These are phyloP conservation scores for Botrytis cinerea DNA, from an alignment of 2,329 filamentous ascomycete species.

Conservation along the genomic window DNA sequence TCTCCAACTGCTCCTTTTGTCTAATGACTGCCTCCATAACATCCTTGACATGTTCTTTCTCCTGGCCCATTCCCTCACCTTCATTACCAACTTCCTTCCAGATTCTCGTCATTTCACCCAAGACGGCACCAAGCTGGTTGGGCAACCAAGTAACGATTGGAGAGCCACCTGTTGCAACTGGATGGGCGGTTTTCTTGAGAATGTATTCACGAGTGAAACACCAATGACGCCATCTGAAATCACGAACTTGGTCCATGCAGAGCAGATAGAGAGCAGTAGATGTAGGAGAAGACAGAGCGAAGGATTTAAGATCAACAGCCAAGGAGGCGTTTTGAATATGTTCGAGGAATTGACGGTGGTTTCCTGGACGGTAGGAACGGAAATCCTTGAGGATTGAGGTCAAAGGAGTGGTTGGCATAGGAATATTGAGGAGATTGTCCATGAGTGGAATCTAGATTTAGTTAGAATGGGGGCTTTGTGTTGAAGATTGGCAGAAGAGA, in stretches of 20 bases:
- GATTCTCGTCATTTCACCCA: conserved; percentile 67
- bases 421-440: conserved; percentile 82
- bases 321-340: conserved; percentile 60
- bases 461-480: not conserved
- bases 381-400: conserved; percentile 89
- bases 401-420: conserved; percentile 86
- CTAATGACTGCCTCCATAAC: conserved; percentile 67
- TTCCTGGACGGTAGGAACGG: conserved; percentile 82
- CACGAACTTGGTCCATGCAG: conserved; percentile 72
- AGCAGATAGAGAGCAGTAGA: conserved; percentile 64
- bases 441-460: conserved; percentile 69
- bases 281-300: conserved; percentile 55
- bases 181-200: conserved; percentile 73
- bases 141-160: conserved; percentile 84
- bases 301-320: conserved; percentile 58
- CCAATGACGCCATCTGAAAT: conserved; percentile 84
- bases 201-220: conserved; percentile 85
- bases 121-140: conserved; percentile 75
- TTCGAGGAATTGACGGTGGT: conserved; percentile 82
- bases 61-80: conserved; percentile 37
- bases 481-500: not conserved
- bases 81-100: conserved; percentile 42
- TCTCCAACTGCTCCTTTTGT: conserved; percentile 66
- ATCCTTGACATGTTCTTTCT: conserved; percentile 61
- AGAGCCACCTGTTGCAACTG: conserved; percentile 77